Conservation (phyloP, 2,329 filamentous ascomycete species). For the Neopestalotiopsis sp. region DNA sequence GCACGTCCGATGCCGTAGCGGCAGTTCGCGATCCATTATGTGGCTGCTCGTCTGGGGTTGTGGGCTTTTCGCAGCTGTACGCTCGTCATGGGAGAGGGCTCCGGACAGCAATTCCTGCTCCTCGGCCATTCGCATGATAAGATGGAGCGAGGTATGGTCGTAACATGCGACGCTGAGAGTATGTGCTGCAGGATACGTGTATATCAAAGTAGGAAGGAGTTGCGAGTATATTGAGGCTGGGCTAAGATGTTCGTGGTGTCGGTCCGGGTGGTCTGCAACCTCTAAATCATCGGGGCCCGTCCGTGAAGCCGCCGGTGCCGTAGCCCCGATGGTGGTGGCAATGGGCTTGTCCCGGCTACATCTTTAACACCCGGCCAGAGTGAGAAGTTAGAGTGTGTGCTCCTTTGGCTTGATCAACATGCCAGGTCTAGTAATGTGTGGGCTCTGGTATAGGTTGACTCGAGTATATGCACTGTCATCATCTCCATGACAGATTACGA, state of each 20-base stretch:
- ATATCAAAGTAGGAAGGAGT: slow-evolving; percentile 10
- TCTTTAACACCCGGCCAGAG: neutral
- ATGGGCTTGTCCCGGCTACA: neutral
- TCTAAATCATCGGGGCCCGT: neutral
- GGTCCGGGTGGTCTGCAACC: slow-evolving; percentile 5
- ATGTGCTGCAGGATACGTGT: neutral
- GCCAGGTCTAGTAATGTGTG: neutral
- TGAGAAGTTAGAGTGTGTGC: neutral
- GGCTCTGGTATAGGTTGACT: neutral
- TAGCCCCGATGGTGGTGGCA: slow-evolving; percentile 9
- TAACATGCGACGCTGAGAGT: slow-evolving; percentile 5
- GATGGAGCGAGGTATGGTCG: neutral
- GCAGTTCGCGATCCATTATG: slow-evolving; percentile 7
- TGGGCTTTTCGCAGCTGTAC: slow-evolving; percentile 6
- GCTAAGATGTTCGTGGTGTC: neutral
- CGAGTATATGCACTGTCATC: neutral
- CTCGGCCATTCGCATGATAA: neutral
- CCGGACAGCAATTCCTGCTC: neutral
- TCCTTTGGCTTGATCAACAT: neutral
- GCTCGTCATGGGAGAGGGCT: neutral
- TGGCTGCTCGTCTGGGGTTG: slow-evolving; percentile 12
- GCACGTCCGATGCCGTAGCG: slow-evolving; percentile 12
- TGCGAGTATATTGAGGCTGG: neutral
- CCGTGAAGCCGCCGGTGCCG: slow-evolving; percentile 8
- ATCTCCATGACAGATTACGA: neutral